A percentile compares a stretch with the other conserved stretches of the same genome.
phyloP scores from a whole-genome alignment of 495 filamentous ascomycete genomes.

The Physcia stellaris region DNA sequence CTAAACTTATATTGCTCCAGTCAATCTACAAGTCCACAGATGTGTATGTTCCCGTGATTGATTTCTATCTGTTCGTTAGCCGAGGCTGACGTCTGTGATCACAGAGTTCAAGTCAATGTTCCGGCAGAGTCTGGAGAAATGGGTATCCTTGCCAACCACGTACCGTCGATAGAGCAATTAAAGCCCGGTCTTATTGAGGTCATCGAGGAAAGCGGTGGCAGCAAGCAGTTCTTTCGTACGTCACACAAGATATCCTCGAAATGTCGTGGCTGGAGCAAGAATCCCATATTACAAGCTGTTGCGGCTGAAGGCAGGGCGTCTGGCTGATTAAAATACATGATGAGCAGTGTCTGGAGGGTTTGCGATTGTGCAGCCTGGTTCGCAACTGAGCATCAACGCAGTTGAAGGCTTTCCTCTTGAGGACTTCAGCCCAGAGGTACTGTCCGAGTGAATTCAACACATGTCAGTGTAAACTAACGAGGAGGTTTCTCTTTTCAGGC shows the following conservation, averaged over 20 bases:
- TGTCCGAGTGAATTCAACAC: constrained; percentile 11
- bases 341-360: constrained; percentile 97
- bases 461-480: not conserved
- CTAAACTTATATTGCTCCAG: constrained; percentile 23
- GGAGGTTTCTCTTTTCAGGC: constrained; percentile 21
- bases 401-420: constrained; percentile 89
- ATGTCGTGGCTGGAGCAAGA: not conserved
- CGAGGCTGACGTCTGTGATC: constrained; percentile 11
- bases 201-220: constrained; percentile 81
- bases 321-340: constrained; percentile 3
- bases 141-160: constrained; percentile 98
- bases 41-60: constrained; percentile 42
- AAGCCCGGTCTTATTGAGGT: constrained; percentile 92
- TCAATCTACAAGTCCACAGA: constrained; percentile 62
- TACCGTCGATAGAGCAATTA: constrained; percentile 97
- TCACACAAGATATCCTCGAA: constrained; percentile 13
- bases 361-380: constrained; percentile 91
- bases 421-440: constrained; percentile 83
- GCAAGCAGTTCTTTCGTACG: constrained; percentile 98
- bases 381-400: constrained; percentile 90
- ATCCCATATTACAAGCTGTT: not conserved
- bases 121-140: constrained; percentile 97
- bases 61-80: not conserved
- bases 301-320: not conserved
- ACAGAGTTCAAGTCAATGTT: constrained; percentile 94